phyloP scores from a whole-genome alignment of 768 basidiomycete genomes.

The Naganishia randhawae region DNA sequence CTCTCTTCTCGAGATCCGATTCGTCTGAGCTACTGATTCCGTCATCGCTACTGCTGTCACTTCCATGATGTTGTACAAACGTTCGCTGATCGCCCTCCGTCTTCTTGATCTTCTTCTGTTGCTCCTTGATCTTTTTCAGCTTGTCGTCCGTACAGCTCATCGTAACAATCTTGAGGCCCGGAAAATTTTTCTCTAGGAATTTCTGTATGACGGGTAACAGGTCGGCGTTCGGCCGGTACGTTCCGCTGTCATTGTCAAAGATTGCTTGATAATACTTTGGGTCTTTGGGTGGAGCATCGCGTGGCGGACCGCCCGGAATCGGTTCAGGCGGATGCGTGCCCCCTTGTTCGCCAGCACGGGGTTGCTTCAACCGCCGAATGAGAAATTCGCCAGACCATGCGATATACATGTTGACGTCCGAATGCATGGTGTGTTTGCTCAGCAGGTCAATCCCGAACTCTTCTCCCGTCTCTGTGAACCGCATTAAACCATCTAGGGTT shows the following conservation, averaged over 20 bases:
- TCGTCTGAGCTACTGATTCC: conserved; percentile 43
- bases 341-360: conserved; percentile 58
- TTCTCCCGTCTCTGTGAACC: conserved; percentile 82
- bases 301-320: conserved; percentile 37
- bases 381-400: conserved; percentile 55
- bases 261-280: conserved; percentile 69
- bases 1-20: conserved; percentile 37
- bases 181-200: conserved; percentile 70
- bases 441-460: conserved; percentile 83
- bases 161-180: conserved; percentile 60
- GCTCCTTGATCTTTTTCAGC: conserved; percentile 51
- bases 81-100: conserved; percentile 42
- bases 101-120: conserved; percentile 48
- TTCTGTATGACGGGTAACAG: conserved; percentile 62
- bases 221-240: conserved; percentile 68
- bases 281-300: conserved; percentile 42
- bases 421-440: conserved; percentile 79
- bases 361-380: conserved; percentile 61
- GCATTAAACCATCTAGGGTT: conserved; percentile 66
- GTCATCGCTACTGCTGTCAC: conserved; percentile 28
- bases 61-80: conserved; percentile 35
- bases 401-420: conserved; percentile 60
- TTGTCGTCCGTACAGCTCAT: conserved; percentile 55
- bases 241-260: conserved; percentile 74
- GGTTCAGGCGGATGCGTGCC: conserved; percentile 37